Evolutionary conservation across 495 filamentous ascomycete species (phyloP).

Genomic region (Aspergillus olivimuriae): DNA sequence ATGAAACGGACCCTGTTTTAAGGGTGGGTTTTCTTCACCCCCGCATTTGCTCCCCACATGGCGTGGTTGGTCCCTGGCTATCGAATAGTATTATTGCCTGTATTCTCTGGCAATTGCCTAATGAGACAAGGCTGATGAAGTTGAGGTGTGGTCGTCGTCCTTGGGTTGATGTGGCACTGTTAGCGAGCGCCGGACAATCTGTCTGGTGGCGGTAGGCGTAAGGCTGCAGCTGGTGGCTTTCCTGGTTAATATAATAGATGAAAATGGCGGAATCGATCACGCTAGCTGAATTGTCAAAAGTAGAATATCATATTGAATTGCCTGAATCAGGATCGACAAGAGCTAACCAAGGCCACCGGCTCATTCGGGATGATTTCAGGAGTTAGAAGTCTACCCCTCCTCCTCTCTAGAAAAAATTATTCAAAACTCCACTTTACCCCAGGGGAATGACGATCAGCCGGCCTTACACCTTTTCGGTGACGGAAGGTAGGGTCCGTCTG

Average conservation of each 20-base stretch:
- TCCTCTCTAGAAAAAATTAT: background rate
- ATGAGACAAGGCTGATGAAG: too few relatives aligned
- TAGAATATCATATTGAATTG: background rate
- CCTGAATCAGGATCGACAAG: background rate
- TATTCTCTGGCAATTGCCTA: too few relatives aligned
- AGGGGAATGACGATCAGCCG: conserved; percentile 10
- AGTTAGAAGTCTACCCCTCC: background rate
- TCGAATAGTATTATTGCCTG: too few relatives aligned
- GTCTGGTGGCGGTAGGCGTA: background rate
- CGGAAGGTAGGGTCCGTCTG: conserved; percentile 9
- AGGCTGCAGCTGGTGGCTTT: background rate
- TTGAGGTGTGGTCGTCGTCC: too few relatives aligned
- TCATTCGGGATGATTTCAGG: background rate
- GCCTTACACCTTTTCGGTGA: conserved; percentile 10
- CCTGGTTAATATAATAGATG: too few relatives aligned
- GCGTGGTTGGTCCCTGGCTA: background rate
- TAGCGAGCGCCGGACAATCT: background rate
- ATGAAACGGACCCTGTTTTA: conserved; percentile 4
- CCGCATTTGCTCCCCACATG: background rate
- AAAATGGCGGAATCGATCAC: too few relatives aligned
- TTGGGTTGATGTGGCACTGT: too few relatives aligned
- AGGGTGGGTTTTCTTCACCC: background rate
- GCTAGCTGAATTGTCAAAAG: too few relatives aligned
- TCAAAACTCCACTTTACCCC: background rate
- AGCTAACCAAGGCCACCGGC: background rate